phyloP scores from a whole-genome alignment of 2,329 filamentous ascomycete species.

The Claviceps arundinis region DNA sequence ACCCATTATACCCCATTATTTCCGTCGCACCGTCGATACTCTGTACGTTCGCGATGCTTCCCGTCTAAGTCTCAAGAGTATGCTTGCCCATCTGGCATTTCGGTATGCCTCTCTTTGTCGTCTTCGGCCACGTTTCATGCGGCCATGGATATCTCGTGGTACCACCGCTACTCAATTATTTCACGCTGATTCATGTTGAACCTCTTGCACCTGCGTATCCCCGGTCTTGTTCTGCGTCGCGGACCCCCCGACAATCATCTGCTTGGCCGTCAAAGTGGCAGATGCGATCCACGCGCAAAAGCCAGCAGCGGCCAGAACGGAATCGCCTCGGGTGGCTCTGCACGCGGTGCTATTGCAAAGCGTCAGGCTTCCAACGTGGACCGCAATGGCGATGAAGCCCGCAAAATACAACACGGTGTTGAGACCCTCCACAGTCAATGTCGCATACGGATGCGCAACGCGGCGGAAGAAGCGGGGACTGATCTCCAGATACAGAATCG shows the following conservation, averaged over 20 bases:
- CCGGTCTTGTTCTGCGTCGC: conserved; percentile 14
- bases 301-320: conserved; percentile 39
- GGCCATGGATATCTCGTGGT: no score
- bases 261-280: conserved; percentile 30
- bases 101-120: no score
- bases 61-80: no score
- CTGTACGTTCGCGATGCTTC: no score
- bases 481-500: conserved; percentile 39
- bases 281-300: conserved; percentile 41
- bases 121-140: no score
- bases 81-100: no score
- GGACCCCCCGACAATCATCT: conserved; percentile 32
- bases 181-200: conserved; percentile 5
- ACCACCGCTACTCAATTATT: no score
- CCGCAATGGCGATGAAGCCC: conserved; percentile 44
- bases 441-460: conserved; percentile 33
- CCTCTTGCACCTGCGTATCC: conserved; percentile 25
- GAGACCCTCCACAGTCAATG: conserved; percentile 34
- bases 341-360: conserved; percentile 47
- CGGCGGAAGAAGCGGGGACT: conserved; percentile 31
- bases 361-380: conserved; percentile 40
- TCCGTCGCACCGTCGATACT: no score
- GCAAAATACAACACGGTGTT: conserved; percentile 46
- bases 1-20: no score
- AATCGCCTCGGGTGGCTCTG: conserved; percentile 37